Evolutionary conservation across 257 asterid genomes (phyloP), one percentile per base, ranked within the genome.

Genomic region (Henckelia pumila): DNA sequence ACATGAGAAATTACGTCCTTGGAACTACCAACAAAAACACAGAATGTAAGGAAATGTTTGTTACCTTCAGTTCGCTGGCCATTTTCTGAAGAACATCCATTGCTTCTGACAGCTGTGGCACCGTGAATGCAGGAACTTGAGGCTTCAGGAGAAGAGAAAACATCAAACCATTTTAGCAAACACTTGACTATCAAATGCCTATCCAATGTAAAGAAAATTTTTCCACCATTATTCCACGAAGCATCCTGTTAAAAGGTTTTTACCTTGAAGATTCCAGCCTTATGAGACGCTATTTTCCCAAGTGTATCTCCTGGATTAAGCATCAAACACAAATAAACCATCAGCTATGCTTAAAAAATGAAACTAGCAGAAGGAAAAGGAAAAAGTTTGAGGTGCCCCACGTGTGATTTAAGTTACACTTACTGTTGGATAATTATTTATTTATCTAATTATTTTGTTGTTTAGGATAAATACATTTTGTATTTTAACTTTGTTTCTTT

Each of bases 191-290:
- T 56, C 33, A 70, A 84, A 77, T 76, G 74, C 71, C 61, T 67
- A 67, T 76, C 59, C 60, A 69, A 62, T 71, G 76, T 71, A 50
- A 67, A 76, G 65, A 65, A 64, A 73, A 58, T 57, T 71, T 57
- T 19, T 22, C 62, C 67, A 63, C 59, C 75, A 72, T 70, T 52
- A 72, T 67, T 74, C 72, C 66, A 64, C 59, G 65, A 56, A 67
- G 74, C 58, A 65, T 74, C 60, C 56, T 35, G 53, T 25, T 16
- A 73, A 75, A 64, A 68, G 73, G 16, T 49, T 21, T 50, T 65
- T 75, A 91, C 98, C 96, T 89, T 91, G 56, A 91, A 77, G 64
- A 89, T 91, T 71, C 98, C 98, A 62, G 96, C 96, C 80, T 91
- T 91, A 69, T 91, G 98, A 74, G 95, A 85, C 68, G 98, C 96